A percentile compares a stretch with the other conserved stretches of the same genome.
phyloP scores from a whole-genome alignment of 768 basidiomycete species.

The Tylopilus intermedius region DNA sequence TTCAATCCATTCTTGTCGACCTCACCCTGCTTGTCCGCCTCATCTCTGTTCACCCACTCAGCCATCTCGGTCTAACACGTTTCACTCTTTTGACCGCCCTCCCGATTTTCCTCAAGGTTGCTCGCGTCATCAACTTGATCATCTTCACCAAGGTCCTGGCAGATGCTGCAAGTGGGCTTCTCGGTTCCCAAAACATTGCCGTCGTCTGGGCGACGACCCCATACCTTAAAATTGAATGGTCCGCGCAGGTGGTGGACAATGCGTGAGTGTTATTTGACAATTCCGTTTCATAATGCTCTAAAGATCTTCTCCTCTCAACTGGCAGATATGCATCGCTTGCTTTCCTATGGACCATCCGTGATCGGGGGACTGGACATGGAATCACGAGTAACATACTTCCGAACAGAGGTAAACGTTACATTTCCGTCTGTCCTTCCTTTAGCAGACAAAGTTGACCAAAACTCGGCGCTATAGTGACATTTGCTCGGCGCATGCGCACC shows the following conservation, averaged over 20 bases:
- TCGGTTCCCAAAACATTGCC: constrained; percentile 11
- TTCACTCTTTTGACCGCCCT: constrained; percentile 20
- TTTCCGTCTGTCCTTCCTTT: background rate
- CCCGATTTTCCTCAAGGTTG: constrained; percentile 28
- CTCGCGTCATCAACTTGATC: constrained; percentile 23
- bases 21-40: constrained; percentile 27
- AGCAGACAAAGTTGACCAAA: background rate
- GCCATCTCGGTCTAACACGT: constrained; percentile 8
- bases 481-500: constrained; percentile 20
- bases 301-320: background rate
- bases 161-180: constrained; percentile 18
- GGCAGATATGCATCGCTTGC: constrained; percentile 23
- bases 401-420: background rate
- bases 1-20: constrained; percentile 29
- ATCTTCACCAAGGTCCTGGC: constrained; percentile 25
- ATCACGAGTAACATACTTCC: constrained; percentile 19
- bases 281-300: background rate
- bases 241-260: constrained; percentile 28
- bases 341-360: constrained; percentile 28
- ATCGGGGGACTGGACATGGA: constrained; percentile 7
- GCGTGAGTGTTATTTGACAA: constrained; percentile 11
- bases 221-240: constrained; percentile 32
- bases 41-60: constrained; percentile 23
- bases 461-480: constrained; percentile 11
- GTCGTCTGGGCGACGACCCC: constrained; percentile 22